These are phyloP conservation scores for Dacryopinax primogenitus DNA, from an alignment of 768 basidiomycete genomes.

Conservation along the genomic window DNA sequence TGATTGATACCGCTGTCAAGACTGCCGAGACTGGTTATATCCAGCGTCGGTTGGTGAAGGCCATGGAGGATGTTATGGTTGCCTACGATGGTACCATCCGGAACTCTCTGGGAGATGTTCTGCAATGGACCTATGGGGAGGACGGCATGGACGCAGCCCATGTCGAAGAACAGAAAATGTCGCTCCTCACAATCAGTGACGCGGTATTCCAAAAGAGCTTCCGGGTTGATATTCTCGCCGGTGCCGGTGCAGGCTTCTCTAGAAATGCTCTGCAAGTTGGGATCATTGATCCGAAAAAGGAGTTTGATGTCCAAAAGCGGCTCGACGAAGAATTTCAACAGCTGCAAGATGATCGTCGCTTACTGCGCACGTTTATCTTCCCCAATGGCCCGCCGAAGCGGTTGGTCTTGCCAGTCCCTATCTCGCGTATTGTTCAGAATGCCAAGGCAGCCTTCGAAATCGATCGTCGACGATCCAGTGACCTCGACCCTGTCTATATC, in stretches of 20 bases:
- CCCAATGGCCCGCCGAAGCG: constrained; percentile 53
- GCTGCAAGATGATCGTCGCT: constrained; percentile 57
- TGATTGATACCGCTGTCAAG: constrained; percentile 99
- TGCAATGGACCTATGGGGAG: constrained; percentile 95
- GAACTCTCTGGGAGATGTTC: constrained; percentile 89
- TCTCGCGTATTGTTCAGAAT: constrained; percentile 90
- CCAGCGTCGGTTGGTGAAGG: constrained; percentile 95
- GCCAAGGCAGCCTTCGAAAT: constrained; percentile 95
- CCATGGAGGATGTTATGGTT: constrained; percentile 92
- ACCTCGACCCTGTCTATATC: constrained; percentile 79
- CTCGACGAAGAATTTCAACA: constrained; percentile 67
- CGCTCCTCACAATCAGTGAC: constrained; percentile 72
- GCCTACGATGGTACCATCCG: constrained; percentile 96
- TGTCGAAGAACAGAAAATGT: constrained; percentile 90
- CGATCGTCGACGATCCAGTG: constrained; percentile 82
- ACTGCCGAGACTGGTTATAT: constrained; percentile 99
- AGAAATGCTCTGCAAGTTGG: constrained; percentile 74
- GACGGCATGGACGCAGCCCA: constrained; percentile 98
- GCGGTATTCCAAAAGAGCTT: constrained; percentile 80
- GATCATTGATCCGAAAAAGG: constrained; percentile 54
- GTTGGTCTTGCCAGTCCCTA: constrained; percentile 85
- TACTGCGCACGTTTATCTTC: constrained; percentile 76
- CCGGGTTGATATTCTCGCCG: constrained; percentile 74
- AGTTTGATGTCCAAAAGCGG: constrained; percentile 65
- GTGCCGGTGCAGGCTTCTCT: constrained; percentile 60